These are phyloP conservation scores for Echeveria elegans DNA, from an alignment of 164 flowering plant species.

Conservation along the genomic window DNA sequence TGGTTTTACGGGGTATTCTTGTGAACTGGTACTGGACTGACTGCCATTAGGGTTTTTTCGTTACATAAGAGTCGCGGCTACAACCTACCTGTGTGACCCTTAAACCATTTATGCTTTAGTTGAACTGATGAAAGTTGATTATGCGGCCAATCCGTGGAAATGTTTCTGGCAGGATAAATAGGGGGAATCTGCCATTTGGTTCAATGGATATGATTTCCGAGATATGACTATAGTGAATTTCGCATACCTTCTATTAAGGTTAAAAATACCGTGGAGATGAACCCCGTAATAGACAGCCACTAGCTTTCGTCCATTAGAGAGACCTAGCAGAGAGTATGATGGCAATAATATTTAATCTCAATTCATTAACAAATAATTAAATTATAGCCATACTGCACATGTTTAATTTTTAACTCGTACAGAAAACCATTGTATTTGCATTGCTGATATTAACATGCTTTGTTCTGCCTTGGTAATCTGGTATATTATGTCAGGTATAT, in stretches of 20 bases:
- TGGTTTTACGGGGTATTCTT: too few relatives aligned
- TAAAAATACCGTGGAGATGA: not conserved
- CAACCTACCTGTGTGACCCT: too few relatives aligned
- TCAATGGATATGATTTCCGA: not conserved
- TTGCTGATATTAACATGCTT: not conserved
- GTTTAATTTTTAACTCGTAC: too few relatives aligned
- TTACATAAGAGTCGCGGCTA: not conserved
- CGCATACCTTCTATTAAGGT: not conserved
- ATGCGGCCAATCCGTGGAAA: not conserved
- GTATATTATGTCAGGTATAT: slow-evolving; percentile 51
- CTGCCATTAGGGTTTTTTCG: not conserved
- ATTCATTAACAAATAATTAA: too few relatives aligned
- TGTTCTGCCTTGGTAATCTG: not conserved
- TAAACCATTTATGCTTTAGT: too few relatives aligned
- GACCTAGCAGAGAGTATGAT: too few relatives aligned
- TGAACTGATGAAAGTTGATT: too few relatives aligned
- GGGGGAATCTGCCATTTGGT: not conserved
- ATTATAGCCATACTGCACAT: too few relatives aligned
- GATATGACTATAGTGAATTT: not conserved
- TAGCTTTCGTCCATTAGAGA: too few relatives aligned
- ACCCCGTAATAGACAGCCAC: not conserved
- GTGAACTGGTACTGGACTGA: not conserved
- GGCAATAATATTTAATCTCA: too few relatives aligned
- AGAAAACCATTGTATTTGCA: not conserved
- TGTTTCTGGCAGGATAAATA: not conserved